These are phyloP conservation scores for Chytriomyces sp. DNA, from an alignment of 192 early-diverging fungal genomes.

Conservation along the genomic window DNA sequence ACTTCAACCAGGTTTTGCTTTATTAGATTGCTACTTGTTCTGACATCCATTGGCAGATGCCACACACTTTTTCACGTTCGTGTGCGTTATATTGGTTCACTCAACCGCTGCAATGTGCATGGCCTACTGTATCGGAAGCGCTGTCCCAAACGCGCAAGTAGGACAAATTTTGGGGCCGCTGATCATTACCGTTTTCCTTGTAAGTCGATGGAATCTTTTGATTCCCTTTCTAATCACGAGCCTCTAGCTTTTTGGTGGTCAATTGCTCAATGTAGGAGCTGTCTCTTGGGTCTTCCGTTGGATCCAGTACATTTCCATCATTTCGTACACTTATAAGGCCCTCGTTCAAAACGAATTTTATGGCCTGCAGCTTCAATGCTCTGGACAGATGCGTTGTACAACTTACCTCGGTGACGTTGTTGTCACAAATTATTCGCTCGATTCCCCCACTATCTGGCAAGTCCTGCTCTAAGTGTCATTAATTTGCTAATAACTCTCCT, in stretches of 20 bases:
- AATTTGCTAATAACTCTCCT: slow-evolving; percentile 10
- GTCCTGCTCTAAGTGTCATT: too few relatives aligned
- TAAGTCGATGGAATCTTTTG: too few relatives aligned
- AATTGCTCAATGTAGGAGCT: slow-evolving; percentile 40
- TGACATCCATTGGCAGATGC: slow-evolving; percentile 9
- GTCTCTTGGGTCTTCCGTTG: slow-evolving; percentile 44
- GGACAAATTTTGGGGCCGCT: slow-evolving; percentile 51
- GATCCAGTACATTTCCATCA: slow-evolving; percentile 45
- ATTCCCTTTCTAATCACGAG: background rate
- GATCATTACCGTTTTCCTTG: slow-evolving; percentile 45
- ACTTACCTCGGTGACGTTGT: slow-evolving; percentile 27
- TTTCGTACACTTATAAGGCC: slow-evolving; percentile 49
- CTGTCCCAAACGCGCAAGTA: slow-evolving; percentile 44
- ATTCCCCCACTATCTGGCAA: background rate
- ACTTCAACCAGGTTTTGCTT: slow-evolving; percentile 13
- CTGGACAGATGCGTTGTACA: slow-evolving; percentile 12
- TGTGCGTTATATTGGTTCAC: slow-evolving; percentile 30
- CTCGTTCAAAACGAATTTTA: slow-evolving; percentile 54
- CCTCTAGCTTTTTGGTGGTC: slow-evolving; percentile 43
- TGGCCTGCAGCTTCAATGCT: slow-evolving; percentile 38
- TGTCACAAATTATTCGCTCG: background rate
- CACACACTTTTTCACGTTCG: slow-evolving; percentile 32
- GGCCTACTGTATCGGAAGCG: slow-evolving; percentile 43
- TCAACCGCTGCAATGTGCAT: slow-evolving; percentile 34
- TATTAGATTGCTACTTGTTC: background rate